Evolutionary conservation across 352 stramenopile genomes (phyloP).

Genomic region (Pythium volutum): DNA sequence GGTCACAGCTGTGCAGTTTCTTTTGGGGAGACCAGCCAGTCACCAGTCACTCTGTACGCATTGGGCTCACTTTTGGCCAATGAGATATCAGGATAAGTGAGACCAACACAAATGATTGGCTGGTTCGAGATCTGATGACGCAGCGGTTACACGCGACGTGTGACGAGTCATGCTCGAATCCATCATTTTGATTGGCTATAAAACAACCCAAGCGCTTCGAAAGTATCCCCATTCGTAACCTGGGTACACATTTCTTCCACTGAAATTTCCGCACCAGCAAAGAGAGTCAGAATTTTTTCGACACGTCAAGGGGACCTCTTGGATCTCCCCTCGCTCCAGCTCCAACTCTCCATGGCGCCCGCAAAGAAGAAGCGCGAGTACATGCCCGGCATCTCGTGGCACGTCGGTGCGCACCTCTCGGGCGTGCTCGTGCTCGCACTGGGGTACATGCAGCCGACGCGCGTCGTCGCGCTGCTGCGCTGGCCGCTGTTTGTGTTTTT

Average conservation of each 20-base stretch:
- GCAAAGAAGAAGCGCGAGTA: slow-evolving; percentile 18
- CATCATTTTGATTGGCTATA: slow-evolving; percentile 11
- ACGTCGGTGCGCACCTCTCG: slow-evolving; percentile 30
- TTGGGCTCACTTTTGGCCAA: slow-evolving; percentile 12
- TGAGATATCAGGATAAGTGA: slow-evolving; percentile 2
- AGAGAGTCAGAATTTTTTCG: slow-evolving; percentile 14
- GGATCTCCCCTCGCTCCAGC: not conserved
- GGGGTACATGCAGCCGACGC: slow-evolving; percentile 36
- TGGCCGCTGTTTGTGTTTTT: slow-evolving; percentile 56
- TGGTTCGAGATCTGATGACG: not conserved
- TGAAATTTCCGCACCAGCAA: not conserved
- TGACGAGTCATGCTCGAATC: slow-evolving; percentile 4
- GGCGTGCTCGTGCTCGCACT: slow-evolving; percentile 51
- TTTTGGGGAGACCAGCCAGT: slow-evolving; percentile 18
- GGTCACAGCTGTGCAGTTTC: slow-evolving; percentile 25
- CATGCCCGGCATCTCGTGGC: slow-evolving; percentile 20
- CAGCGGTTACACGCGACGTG: slow-evolving; percentile 11
- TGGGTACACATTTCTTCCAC: not conserved
- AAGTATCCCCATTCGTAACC: no score
- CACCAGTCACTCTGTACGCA: slow-evolving; percentile 2
- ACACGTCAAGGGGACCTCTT: not conserved
- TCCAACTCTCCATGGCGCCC: slow-evolving; percentile 11
- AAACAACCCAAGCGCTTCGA: no score
- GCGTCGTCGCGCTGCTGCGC: slow-evolving; percentile 38
- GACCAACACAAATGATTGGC: slow-evolving; percentile 7